These are phyloP conservation scores for Annulohypoxylon truncatum DNA, from an alignment of 2,329 filamentous ascomycete genomes.

Conservation along the genomic window DNA sequence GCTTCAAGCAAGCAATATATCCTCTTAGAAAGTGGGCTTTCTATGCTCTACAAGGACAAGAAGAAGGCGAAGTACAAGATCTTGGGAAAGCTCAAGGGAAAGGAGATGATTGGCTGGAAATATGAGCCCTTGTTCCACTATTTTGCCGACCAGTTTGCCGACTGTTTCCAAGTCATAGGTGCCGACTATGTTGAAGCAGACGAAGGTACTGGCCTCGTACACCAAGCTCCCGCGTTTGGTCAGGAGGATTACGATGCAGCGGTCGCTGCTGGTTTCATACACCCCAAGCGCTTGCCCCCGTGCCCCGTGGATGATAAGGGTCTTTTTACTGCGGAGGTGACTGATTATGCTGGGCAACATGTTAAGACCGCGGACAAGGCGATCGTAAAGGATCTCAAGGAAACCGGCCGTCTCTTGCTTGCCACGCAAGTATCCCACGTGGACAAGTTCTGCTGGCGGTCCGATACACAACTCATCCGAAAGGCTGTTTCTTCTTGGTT, in stretches of 20 bases:
- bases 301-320: conserved; percentile 91
- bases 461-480: conserved; percentile 95
- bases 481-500: conserved; percentile 95
- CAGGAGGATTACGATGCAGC: conserved; percentile 95
- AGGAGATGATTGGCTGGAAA: conserved; percentile 86
- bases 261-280: conserved; percentile 80
- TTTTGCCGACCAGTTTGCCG: conserved; percentile 81
- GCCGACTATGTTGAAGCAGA: conserved; percentile 89
- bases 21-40: conserved; percentile 82
- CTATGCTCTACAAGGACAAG: conserved; percentile 89
- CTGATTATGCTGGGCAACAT: conserved; percentile 85
- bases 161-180: conserved; percentile 78
- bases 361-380: conserved; percentile 93
- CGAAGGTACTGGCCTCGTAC: conserved; percentile 92
- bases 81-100: conserved; percentile 81
- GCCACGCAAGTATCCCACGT: conserved; percentile 91
- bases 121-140: conserved; percentile 92
- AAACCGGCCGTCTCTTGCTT: conserved; percentile 78
- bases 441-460: conserved; percentile 93
- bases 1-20: conserved; percentile 86
- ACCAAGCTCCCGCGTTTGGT: conserved; percentile 93
- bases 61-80: conserved; percentile 96
- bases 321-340: conserved; percentile 79
- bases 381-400: conserved; percentile 90
- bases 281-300: conserved; percentile 80